Evolutionary conservation across 805 yeast genomes (phyloP).

Genomic region (Candida endomychidarum): DNA sequence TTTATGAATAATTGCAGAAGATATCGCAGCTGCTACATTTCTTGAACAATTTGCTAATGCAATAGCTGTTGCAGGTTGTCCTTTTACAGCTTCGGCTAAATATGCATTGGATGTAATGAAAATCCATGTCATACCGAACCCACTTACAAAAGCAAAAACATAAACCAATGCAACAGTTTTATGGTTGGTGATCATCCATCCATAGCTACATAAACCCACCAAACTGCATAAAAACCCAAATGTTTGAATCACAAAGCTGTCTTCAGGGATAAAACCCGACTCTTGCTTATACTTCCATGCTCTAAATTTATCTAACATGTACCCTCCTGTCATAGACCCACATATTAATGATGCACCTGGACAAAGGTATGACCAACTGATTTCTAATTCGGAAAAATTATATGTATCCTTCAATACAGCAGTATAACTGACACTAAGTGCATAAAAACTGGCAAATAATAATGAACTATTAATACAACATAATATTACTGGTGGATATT

Average conservation of each 20-base stretch:
- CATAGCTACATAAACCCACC: constrained; percentile 49
- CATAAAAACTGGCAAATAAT: constrained; percentile 56
- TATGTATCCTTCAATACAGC: constrained; percentile 39
- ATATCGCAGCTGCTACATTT: constrained; percentile 53
- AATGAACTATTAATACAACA: constrained; percentile 49
- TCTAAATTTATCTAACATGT: constrained; percentile 38
- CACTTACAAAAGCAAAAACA: constrained; percentile 37
- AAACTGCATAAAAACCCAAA: constrained; percentile 44
- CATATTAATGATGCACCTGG: constrained; percentile 50
- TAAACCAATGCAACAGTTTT: constrained; percentile 16
- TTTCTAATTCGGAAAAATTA: constrained; percentile 30
- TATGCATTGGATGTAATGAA: constrained; percentile 55
- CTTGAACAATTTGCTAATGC: constrained; percentile 55
- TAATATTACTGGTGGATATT: constrained; percentile 44
- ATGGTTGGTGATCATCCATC: constrained; percentile 48
- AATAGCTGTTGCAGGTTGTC: constrained; percentile 52
- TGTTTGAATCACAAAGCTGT: constrained; percentile 44
- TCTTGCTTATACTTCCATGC: constrained; percentile 15
- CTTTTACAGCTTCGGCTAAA: constrained; percentile 49
- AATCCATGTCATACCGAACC: constrained; percentile 58
- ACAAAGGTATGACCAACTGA: constrained; percentile 49
- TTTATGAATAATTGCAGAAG: constrained; percentile 46
- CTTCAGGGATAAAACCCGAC: constrained; percentile 43
- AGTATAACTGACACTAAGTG: constrained; percentile 50
- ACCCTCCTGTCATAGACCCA: constrained; percentile 53